A percentile compares a stretch with the other conserved stretches of the same genome.
Conservation (phyloP, 2,329 filamentous ascomycete genomes). For the Coniochaeta sp. region DNA sequence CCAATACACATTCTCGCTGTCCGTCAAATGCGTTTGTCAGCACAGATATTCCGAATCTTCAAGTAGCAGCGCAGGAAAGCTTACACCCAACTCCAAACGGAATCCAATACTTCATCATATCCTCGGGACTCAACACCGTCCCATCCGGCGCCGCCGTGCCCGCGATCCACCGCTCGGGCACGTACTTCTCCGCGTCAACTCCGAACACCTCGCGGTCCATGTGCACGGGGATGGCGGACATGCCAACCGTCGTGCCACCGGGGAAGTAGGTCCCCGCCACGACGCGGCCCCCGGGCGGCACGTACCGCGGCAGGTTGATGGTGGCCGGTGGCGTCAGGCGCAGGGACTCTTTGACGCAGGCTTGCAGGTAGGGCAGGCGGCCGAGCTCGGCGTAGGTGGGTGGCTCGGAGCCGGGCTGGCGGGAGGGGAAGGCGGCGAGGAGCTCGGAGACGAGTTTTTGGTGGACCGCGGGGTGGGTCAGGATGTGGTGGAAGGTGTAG, state of each 20-base stretch:
- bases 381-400: slow-evolving; percentile 6
- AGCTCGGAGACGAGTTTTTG: background rate
- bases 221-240: slow-evolving; percentile 4
- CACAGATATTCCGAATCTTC: no score
- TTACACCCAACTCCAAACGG: slow-evolving; percentile 2
- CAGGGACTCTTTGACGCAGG: slow-evolving; percentile 6
- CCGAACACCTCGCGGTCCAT: background rate
- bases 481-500: slow-evolving; percentile 6
- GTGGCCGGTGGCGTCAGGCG: slow-evolving; percentile 5
- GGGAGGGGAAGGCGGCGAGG: slow-evolving; percentile 1
- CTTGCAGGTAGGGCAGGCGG: slow-evolving; percentile 6
- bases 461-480: slow-evolving; percentile 2
- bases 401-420: background rate
- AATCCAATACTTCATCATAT: slow-evolving; percentile 6
- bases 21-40: no score
- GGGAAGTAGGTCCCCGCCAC: slow-evolving; percentile 4
- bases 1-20: slow-evolving; percentile 4
- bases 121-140: background rate
- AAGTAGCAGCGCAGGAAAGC: no score
- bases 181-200: background rate
- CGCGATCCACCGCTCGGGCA: slow-evolving; percentile 5
- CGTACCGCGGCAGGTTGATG: slow-evolving; percentile 6
- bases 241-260: slow-evolving; percentile 3
- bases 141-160: slow-evolving; percentile 2
- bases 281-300: slow-evolving; percentile 5